Base-by-base conservation (phyloP, 768 basidiomycete species). In the Tulasnella sp. region DNA sequence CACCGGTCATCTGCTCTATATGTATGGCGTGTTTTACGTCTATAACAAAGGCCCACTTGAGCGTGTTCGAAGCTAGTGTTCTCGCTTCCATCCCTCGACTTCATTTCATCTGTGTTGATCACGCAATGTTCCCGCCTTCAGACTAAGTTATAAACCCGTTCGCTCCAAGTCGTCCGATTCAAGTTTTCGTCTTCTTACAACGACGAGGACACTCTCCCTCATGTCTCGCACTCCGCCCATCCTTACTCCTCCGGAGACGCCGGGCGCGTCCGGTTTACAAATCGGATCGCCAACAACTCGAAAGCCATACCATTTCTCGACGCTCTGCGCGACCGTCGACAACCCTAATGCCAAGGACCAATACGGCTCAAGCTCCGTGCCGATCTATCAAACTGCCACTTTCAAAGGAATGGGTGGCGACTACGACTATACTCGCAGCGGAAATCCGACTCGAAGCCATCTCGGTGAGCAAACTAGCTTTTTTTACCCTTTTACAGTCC, bases 381-480 rank as follows among this genome's bases (percentile, higher is more conserved):
- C 97, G 29, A 99, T 99, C 83, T 99, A 99, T 84, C 97, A 99
- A 85, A 92, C 95, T 0, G 90, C 97, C 9, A 99, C 97, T 0
- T 99, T 99, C 89, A 99, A 99, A 85, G 97, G 97, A 67, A 85
- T 97, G 58, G 87, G 86, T 22, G 93, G 92, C 72, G 88, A 91
- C 80, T 99, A 96, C 81, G 97, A 99, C 84, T 99, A 99, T 84
- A 88, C 93, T 15, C 87, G 97, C 77, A 95, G 93, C 81, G 97
- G 97, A 38, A 99, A 99, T 83, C 97, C 97, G 2, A 99, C 97
- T 9, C 87, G 97, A 82, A 95, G 90, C 71, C 95, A 97, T 83
- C 89, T 99, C 77, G 93, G 97, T 97, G 79, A 77, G 88, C 83
- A 45, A 39, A 7, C 37, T 12, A n/a, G 45, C 40, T 73, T n/a